Evolutionary conservation across 2,329 filamentous ascomycete genomes (phyloP), one percentile per base, ranked within the genome.

Genomic region (Fusarium sp.): DNA sequence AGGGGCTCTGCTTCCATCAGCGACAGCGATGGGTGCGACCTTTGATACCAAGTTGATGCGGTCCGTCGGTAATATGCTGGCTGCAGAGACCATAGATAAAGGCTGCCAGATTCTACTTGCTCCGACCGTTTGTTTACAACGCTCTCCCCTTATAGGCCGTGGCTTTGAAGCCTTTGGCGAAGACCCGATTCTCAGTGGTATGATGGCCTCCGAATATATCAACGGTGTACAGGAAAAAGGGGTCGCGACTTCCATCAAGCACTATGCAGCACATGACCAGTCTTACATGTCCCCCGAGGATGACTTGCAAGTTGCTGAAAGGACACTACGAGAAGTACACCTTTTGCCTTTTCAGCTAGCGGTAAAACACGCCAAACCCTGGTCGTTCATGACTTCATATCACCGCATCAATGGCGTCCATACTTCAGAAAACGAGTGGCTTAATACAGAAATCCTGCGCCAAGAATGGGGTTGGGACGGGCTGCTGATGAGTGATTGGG

Each of bases 41-140:
- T 91, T 88, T 83, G 88, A 91, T 71, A 71, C 81, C 3, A 83
- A 87, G 4, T 78, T 91, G 29, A 82, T 90, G 46, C 78, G 84
- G 44, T 77, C 85, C 52, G 82, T 89, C 18, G 89, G 89, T 18
- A 79, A 82, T 15, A 79, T 89, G 14, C 84, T 91, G 66, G 89
- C 85, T 14, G 83, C 87, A 20, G 89, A 80, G 45, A 69, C 75
- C 0, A 73, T 69, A 14, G 63, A 63, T 5, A 52, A 52, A 12
- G 25, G 25, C 5, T 27, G 32, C 24, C 34, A 52, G 15, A 22
- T 52, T 15, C 15, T 52, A 7, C 34, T 52, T 15, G 49, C 66
- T 1, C 70, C 72, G 3, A 75, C 73, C 0, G 66, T 84, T 22
- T 83, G 79, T 66, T 79, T 82, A 29, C 80, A 81, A 30, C 76